These are phyloP conservation scores for Eucalyptus albens DNA, from an alignment of 345 rosid genomes.

Conservation along the genomic window DNA sequence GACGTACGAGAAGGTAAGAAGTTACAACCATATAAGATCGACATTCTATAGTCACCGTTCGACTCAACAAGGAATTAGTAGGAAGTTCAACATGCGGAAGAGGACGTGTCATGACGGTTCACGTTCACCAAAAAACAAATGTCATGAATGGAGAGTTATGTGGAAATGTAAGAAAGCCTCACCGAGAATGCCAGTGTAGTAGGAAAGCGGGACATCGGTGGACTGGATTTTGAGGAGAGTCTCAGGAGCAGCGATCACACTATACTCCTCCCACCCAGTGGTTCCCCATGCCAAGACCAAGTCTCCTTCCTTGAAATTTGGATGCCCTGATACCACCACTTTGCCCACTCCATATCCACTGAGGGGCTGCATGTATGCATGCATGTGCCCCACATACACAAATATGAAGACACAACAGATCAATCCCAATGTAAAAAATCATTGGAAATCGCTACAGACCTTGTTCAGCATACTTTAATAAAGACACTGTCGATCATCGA, in stretches of 20 bases:
- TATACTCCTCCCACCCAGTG: conserved; percentile 51
- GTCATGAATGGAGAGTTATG: neutral
- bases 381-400: neutral
- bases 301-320: conserved; percentile 38
- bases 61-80: neutral
- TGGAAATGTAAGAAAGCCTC: neutral
- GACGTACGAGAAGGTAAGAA: neutral
- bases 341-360: conserved; percentile 41
- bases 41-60: neutral
- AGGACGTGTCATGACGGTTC: neutral
- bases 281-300: conserved; percentile 36
- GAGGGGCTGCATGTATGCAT: conserved; percentile 15
- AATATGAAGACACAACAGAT: neutral
- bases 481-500: neutral
- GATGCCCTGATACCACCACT: conserved; percentile 37
- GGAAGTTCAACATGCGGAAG: neutral
- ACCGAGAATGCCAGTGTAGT: conserved; percentile 8
- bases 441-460: neutral
- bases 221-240: conserved; percentile 24
- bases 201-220: neutral
- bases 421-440: neutral
- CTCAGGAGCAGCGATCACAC: conserved; percentile 10
- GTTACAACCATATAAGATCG: neutral
- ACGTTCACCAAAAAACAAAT: neutral
- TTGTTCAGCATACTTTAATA: neutral